Evolutionary conservation across 148 eudicot genomes (phyloP).

Genomic region (Fagopyrum esculentum): DNA sequence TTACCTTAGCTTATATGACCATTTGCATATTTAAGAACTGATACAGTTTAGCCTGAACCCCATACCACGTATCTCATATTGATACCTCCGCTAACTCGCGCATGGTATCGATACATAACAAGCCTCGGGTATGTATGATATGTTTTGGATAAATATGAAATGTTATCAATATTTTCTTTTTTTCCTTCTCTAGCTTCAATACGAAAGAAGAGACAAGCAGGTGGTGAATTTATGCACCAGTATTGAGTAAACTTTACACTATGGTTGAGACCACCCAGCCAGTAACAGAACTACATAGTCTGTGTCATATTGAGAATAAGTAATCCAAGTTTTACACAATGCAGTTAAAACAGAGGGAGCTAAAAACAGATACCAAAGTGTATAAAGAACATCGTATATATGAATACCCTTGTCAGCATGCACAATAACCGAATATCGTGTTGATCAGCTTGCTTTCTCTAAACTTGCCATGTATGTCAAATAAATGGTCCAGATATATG

Average conservation of each 20-base stretch:
- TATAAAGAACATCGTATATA: background rate
- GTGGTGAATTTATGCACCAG: background rate
- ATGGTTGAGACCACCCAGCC: background rate
- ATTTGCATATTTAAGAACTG: too few relatives aligned
- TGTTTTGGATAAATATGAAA: too few relatives aligned
- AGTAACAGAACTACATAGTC: background rate
- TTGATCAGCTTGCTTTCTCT: constrained; percentile 37
- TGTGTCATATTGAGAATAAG: background rate
- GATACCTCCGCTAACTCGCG: too few relatives aligned
- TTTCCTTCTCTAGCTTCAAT: too few relatives aligned
- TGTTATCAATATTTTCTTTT: too few relatives aligned
- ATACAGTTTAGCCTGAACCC: too few relatives aligned
- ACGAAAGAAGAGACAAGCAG: too few relatives aligned
- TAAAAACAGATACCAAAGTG: background rate
- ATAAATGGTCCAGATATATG: constrained; percentile 83
- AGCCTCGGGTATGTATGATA: too few relatives aligned
- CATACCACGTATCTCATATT: too few relatives aligned
- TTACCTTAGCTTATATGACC: too few relatives aligned
- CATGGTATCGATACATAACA: too few relatives aligned
- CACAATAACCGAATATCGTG: background rate
- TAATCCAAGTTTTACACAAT: constrained; percentile 1
- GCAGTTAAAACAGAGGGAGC: background rate
- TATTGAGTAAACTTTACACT: background rate
- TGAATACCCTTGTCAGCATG: background rate
- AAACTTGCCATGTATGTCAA: constrained; percentile 88